A percentile compares a stretch with the other conserved stretches of the same genome.
Evolutionary conservation across 2,329 filamentous ascomycete species (phyloP).

Genomic region (Pseudogymnoascus sp.): DNA sequence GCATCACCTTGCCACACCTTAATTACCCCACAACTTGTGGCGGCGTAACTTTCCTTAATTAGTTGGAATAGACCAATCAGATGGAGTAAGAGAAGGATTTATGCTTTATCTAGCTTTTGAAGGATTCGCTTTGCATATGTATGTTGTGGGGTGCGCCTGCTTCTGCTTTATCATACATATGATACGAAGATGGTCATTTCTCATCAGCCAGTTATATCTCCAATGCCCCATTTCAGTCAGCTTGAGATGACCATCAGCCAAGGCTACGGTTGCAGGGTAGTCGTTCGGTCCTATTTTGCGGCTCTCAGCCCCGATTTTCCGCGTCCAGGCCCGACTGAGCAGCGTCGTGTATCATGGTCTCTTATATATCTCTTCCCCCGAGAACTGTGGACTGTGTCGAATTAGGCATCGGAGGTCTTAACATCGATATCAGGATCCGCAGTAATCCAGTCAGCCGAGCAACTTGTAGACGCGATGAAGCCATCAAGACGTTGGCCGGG

Average conservation of each 20-base stretch:
- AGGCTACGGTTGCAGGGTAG: background rate
- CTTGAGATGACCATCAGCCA: background rate
- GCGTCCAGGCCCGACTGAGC: background rate
- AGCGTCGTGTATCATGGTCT: background rate
- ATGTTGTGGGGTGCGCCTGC: background rate
- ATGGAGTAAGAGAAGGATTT: background rate
- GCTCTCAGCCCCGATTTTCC: background rate
- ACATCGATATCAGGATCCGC: no score
- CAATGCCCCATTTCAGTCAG: background rate
- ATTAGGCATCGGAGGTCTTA: no score
- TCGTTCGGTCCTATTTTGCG: background rate
- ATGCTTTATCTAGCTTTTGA: background rate
- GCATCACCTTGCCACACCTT: background rate
- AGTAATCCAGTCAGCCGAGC: background rate
- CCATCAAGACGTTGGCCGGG: background rate
- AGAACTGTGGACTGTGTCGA: no score
- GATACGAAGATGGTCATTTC: background rate
- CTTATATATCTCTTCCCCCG: background rate
- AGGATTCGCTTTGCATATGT: background rate
- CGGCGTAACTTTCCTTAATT: background rate
- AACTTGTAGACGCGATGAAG: background rate
- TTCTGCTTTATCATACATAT: background rate
- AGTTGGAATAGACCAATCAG: background rate
- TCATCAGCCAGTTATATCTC: background rate
- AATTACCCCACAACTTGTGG: background rate